Evolutionary conservation across 2,329 filamentous ascomycete species (phyloP).

Genomic region (Hymenoscyphus fructigenus): DNA sequence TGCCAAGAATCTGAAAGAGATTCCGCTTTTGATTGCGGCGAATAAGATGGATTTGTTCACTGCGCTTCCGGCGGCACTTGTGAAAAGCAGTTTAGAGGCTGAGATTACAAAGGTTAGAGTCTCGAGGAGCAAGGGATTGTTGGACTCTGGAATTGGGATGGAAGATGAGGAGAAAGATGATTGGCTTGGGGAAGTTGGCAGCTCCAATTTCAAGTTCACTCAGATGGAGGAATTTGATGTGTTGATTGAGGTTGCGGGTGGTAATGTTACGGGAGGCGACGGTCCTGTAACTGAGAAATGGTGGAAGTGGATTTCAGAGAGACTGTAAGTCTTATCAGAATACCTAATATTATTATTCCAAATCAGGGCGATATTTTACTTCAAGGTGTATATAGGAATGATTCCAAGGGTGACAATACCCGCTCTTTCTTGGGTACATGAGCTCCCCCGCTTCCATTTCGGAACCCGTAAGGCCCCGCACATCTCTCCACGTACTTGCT

Average conservation of each 20-base stretch:
- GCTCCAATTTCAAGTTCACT: slow-evolving; percentile 73
- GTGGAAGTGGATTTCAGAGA: slow-evolving; percentile 86
- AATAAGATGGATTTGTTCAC: slow-evolving; percentile 98
- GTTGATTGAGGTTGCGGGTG: slow-evolving; percentile 73
- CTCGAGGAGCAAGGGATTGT: slow-evolving; percentile 74
- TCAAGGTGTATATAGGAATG: too few relatives aligned
- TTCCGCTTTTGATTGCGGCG: slow-evolving; percentile 80
- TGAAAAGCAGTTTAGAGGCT: slow-evolving; percentile 72
- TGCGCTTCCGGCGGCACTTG: slow-evolving; percentile 74
- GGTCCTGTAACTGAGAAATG: slow-evolving; percentile 75
- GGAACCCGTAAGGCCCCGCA: too few relatives aligned
- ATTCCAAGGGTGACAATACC: too few relatives aligned
- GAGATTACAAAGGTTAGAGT: slow-evolving; percentile 78
- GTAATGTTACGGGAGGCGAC: slow-evolving; percentile 63
- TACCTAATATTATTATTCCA: not conserved
- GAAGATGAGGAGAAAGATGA: slow-evolving; percentile 73
- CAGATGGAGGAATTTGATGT: slow-evolving; percentile 84
- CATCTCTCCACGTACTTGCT: too few relatives aligned
- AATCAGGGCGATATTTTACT: too few relatives aligned
- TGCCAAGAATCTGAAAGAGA: slow-evolving; percentile 55
- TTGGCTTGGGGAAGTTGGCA: slow-evolving; percentile 80
- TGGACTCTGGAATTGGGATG: slow-evolving; percentile 75
- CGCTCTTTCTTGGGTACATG: too few relatives aligned
- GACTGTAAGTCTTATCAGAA: slow-evolving; percentile 50
- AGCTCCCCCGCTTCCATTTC: too few relatives aligned